Evolutionary conservation across 345 rosid genomes (phyloP).

Genomic region (Populus ilicifolia): DNA sequence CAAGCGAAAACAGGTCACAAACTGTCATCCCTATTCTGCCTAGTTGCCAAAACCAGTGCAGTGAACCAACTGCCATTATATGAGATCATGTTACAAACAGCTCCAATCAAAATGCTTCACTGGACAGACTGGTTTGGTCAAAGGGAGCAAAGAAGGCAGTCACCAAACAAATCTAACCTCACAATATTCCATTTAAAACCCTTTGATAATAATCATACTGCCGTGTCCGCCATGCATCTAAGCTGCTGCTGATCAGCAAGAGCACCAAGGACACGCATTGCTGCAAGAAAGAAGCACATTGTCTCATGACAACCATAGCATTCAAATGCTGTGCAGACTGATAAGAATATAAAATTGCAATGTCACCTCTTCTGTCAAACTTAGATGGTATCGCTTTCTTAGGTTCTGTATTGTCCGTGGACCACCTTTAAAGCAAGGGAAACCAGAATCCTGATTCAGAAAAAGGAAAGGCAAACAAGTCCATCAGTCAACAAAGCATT

Average conservation of each 20-base stretch:
- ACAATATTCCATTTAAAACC: slow-evolving; percentile 93
- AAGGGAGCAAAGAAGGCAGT: slow-evolving; percentile 8
- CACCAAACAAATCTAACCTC: slow-evolving; percentile 32
- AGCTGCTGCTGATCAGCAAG: slow-evolving; percentile 92
- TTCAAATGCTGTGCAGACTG: neutral
- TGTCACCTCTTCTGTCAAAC: slow-evolving; percentile 93
- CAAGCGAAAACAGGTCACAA: slow-evolving; percentile 20
- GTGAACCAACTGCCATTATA: slow-evolving; percentile 1
- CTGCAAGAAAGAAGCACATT: slow-evolving; percentile 45
- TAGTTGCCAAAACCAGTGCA: slow-evolving; percentile 9
- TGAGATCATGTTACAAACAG: slow-evolving; percentile 5
- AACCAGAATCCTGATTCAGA: slow-evolving; percentile 79
- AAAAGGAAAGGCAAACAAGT: slow-evolving; percentile 3
- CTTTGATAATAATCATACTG: slow-evolving; percentile 97
- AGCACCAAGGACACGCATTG: slow-evolving; percentile 99
- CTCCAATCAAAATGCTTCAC: slow-evolving; percentile 18
- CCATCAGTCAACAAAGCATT: slow-evolving; percentile 3
- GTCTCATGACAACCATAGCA: slow-evolving; percentile 10
- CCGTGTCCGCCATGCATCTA: slow-evolving; percentile 99
- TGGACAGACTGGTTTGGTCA: slow-evolving; percentile 12
- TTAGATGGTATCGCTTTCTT: slow-evolving; percentile 88
- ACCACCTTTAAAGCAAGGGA: slow-evolving; percentile 99
- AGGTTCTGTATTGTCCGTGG: slow-evolving; percentile 88
- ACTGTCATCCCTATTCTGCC: slow-evolving; percentile 10
- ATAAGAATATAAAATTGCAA: neutral